Evolutionary conservation across 2,329 filamentous ascomycete species (phyloP).

Genomic region (Corynespora cassiicola): DNA sequence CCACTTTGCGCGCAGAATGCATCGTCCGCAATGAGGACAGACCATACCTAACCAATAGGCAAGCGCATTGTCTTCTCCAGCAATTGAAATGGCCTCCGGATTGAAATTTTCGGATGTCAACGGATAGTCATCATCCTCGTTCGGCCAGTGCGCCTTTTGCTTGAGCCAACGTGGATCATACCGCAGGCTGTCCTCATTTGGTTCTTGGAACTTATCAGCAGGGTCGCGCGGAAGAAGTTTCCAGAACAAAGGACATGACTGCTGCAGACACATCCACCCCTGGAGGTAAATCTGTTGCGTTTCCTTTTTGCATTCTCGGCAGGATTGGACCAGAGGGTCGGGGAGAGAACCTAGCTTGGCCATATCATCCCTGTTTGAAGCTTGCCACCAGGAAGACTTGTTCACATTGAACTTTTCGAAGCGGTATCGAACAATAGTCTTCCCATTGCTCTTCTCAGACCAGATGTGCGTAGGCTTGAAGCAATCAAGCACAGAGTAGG

Average conservation of each 20-base stretch:
- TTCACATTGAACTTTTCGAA: constrained; percentile 68
- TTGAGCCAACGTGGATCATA: constrained; percentile 67
- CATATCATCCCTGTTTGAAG: constrained; percentile 37
- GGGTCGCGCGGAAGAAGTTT: no score
- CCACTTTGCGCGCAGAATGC: constrained; percentile 68
- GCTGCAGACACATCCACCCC: constrained; percentile 66
- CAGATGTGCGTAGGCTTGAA: constrained; percentile 74
- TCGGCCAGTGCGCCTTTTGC: constrained; percentile 55
- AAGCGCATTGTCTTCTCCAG: constrained; percentile 57
- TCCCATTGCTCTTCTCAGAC: constrained; percentile 62
- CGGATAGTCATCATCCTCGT: constrained; percentile 45
- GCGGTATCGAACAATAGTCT: constrained; percentile 63
- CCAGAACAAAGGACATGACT: constrained; percentile 63
- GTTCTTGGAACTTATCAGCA: constrained; percentile 11
- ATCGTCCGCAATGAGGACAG: constrained; percentile 69
- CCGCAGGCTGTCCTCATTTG: constrained; percentile 45
- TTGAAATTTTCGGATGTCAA: constrained; percentile 30
- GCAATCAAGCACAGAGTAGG: constrained; percentile 71
- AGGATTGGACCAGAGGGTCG: constrained; percentile 41
- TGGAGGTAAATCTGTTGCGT: constrained; percentile 50
- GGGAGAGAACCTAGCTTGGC: constrained; percentile 36
- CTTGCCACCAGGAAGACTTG: constrained; percentile 66
- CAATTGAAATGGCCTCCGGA: constrained; percentile 42
- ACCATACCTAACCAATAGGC: constrained; percentile 68
- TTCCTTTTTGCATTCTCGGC: constrained; percentile 39